A percentile compares a stretch with the other conserved stretches of the same genome.
phyloP scores from a whole-genome alignment of 306 rosid genomes.

The Betula pendula region DNA sequence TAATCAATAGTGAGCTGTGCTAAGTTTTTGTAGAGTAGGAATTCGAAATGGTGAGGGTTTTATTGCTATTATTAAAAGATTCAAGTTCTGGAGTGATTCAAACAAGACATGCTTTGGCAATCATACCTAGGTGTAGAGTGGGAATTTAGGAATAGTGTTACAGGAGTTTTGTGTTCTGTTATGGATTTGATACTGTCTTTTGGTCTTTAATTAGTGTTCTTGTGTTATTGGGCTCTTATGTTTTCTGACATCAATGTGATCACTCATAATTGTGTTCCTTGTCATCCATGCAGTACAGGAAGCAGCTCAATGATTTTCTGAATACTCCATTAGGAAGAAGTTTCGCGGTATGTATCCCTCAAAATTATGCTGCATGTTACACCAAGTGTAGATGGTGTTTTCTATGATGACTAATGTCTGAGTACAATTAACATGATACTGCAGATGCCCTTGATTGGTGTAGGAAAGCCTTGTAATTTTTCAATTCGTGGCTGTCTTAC shows the following conservation, averaged over 20 bases:
- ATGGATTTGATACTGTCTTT: background rate
- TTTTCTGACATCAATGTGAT: background rate
- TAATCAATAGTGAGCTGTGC: too few species aligned
- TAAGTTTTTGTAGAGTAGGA: background rate
- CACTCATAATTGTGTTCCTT: slow-evolving; percentile 9
- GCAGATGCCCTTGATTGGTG: background rate
- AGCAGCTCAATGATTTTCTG: slow-evolving; percentile 56
- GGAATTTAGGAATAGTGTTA: background rate
- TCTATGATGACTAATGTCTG: background rate
- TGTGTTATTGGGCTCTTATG: background rate
- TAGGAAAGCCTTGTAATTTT: background rate
- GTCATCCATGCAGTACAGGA: slow-evolving; percentile 72
- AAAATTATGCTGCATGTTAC: background rate
- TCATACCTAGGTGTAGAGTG: background rate
- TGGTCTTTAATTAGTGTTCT: background rate
- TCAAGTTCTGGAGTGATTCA: background rate
- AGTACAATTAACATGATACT: background rate
- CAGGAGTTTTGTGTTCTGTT: background rate
- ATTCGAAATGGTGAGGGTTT: background rate
- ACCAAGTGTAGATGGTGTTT: background rate
- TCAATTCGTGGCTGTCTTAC: background rate
- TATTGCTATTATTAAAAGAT: background rate
- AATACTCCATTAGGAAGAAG: slow-evolving; percentile 78
- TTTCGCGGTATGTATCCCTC: slow-evolving; percentile 47
- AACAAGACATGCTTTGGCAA: background rate